These are phyloP conservation scores for Papiliotrema laurentii DNA, from an alignment of 1,284 basidiomycete species.

Conservation along the genomic window DNA sequence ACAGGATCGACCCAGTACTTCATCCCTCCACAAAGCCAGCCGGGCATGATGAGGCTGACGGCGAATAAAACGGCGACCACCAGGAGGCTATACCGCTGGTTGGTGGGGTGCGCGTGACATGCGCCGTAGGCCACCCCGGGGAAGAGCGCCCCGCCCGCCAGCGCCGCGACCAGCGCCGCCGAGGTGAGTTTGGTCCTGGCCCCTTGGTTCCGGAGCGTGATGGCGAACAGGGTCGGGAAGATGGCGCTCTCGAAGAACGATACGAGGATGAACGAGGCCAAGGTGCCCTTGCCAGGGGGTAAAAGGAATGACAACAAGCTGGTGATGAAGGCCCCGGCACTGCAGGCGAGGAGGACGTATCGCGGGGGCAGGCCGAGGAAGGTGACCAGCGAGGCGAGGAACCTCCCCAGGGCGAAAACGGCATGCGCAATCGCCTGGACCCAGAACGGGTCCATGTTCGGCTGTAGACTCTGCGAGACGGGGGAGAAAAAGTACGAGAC, in stretches of 20 bases:
- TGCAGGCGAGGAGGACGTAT: slow-evolving; percentile 28
- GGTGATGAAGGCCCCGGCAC: slow-evolving; percentile 32
- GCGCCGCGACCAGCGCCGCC: slow-evolving; percentile 28
- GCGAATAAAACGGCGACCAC: slow-evolving; percentile 21
- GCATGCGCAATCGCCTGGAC: slow-evolving; percentile 28
- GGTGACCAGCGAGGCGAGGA: slow-evolving; percentile 29
- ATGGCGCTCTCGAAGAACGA: slow-evolving; percentile 43
- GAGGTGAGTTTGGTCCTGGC: slow-evolving; percentile 35
- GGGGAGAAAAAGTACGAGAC: slow-evolving; percentile 33
- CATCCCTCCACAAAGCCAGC: slow-evolving; percentile 16
- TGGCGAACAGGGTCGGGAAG: slow-evolving; percentile 45
- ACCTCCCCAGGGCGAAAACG: slow-evolving; percentile 34
- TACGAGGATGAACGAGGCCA: slow-evolving; percentile 30
- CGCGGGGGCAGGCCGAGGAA: slow-evolving; percentile 40
- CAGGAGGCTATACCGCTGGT: slow-evolving; percentile 15
- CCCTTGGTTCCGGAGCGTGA: slow-evolving; percentile 38
- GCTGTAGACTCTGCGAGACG: slow-evolving; percentile 16
- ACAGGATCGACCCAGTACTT: slow-evolving; percentile 32
- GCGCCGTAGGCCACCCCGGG: slow-evolving; percentile 31
- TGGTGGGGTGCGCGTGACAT: slow-evolving; percentile 1
- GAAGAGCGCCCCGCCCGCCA: slow-evolving; percentile 31
- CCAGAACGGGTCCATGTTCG: slow-evolving; percentile 25
- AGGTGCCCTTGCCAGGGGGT: slow-evolving; percentile 17
- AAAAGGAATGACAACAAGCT: slow-evolving; percentile 29
- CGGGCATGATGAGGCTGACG: slow-evolving; percentile 20